These are phyloP conservation scores for Boletus tomentosulus DNA, from an alignment of 768 basidiomycete genomes.

Conservation along the genomic window DNA sequence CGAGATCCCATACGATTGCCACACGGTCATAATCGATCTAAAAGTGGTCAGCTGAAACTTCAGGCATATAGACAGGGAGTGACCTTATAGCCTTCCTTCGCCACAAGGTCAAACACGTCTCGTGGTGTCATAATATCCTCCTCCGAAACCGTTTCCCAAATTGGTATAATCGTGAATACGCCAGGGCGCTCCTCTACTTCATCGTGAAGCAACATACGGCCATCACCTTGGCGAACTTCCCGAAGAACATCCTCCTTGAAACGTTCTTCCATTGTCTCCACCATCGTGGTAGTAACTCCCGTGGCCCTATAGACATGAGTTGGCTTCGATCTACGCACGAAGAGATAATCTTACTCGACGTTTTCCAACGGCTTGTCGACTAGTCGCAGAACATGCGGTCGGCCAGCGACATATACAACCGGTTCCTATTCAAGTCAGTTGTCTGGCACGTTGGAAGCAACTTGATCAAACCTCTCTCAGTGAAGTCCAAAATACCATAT, in stretches of 20 bases:
- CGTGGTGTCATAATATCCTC: conserved; percentile 84
- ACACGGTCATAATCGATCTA: conserved; percentile 87
- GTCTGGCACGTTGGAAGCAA: not conserved
- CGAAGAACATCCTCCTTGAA: conserved; percentile 85
- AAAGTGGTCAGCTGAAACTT: conserved; percentile 2
- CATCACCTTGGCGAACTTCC: conserved; percentile 66
- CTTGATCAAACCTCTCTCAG: conserved; percentile 70
- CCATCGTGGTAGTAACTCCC: conserved; percentile 84
- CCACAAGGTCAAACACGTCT: conserved; percentile 75
- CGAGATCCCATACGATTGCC: conserved; percentile 63
- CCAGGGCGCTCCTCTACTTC: conserved; percentile 94
- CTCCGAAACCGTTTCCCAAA: conserved; percentile 86
- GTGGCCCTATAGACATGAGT: conserved; percentile 60
- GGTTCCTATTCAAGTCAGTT: conserved; percentile 59
- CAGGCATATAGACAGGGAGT: not conserved
- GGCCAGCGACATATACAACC: conserved; percentile 82
- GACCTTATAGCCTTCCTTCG: conserved; percentile 69
- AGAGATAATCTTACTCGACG: conserved; percentile 63
- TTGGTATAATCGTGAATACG: conserved; percentile 83
- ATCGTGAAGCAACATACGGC: conserved; percentile 88
- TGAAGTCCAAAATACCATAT: conserved; percentile 90
- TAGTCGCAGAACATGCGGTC: conserved; percentile 87
- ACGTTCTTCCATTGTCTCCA: conserved; percentile 85
- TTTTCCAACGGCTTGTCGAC: conserved; percentile 88
- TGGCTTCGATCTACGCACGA: not conserved